Conservation (phyloP, 2,329 filamentous ascomycete genomes). For the Penicillium sp. region DNA sequence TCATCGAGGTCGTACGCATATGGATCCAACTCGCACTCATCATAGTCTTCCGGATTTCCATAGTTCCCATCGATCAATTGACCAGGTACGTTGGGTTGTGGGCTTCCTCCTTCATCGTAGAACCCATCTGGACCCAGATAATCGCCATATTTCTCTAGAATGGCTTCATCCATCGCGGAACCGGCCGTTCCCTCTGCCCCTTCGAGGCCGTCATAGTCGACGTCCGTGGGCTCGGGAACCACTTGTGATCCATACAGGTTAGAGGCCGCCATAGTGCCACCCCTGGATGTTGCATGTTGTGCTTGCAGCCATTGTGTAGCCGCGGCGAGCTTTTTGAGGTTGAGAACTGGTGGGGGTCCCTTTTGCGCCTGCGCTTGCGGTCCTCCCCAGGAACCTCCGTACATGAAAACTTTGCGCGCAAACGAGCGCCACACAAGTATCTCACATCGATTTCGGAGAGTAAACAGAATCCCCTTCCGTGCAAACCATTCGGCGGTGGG, state of each 20-base stretch:
- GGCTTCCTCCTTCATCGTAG: conserved; percentile 34
- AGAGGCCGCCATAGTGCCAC: conserved; percentile 5
- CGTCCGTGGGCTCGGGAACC: conserved; percentile 30
- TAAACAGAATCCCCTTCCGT: conserved; percentile 68
- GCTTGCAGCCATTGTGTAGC: conserved; percentile 62
- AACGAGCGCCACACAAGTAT: conserved; percentile 81
- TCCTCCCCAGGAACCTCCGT: conserved; percentile 68
- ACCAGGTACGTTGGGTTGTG: conserved; percentile 24
- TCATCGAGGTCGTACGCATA: conserved; percentile 47
- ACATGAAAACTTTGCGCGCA: conserved; percentile 69
- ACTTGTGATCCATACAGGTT: conserved; percentile 29
- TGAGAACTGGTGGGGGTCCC: conserved; percentile 66
- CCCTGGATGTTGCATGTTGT: conserved; percentile 20
- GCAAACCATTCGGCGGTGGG: conserved; percentile 68
- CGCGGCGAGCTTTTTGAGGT: conserved; percentile 64
- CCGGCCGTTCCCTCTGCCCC: conserved; percentile 5
- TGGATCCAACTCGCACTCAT: conserved; percentile 53
- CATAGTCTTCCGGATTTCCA: conserved; percentile 31
- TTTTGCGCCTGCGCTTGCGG: conserved; percentile 39
- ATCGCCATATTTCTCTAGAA: conserved; percentile 34
- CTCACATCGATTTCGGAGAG: conserved; percentile 71
- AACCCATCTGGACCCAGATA: conserved; percentile 35
- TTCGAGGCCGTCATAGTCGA: conserved; percentile 31
- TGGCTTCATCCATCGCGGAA: conserved; percentile 9
- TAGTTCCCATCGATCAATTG: conserved; percentile 30